Evolutionary conservation across 2,329 filamentous ascomycete genomes (phyloP).

Genomic region (Trichoderma asperellum): DNA sequence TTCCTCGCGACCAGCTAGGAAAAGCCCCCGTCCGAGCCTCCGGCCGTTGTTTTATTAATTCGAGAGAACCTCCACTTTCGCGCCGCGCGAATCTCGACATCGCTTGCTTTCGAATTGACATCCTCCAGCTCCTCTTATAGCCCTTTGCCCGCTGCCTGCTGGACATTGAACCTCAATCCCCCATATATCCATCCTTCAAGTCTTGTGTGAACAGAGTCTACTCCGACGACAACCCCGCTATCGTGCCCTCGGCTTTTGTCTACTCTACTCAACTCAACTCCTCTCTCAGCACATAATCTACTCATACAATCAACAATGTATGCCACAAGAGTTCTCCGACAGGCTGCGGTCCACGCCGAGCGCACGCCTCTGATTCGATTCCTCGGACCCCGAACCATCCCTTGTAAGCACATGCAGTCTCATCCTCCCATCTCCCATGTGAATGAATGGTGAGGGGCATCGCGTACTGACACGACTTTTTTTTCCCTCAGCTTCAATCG

Average conservation of each 20-base stretch:
- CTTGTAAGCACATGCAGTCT: constrained; percentile 45
- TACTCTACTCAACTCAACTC: background rate
- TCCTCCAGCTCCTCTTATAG: background rate
- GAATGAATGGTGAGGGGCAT: background rate
- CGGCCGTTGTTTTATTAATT: constrained; percentile 25
- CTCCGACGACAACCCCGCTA: constrained; percentile 5
- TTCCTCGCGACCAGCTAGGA: background rate
- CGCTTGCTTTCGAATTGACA: background rate
- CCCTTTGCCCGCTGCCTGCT: background rate
- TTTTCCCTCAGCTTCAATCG: constrained; percentile 58
- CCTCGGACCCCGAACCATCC: constrained; percentile 62
- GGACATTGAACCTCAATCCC: background rate
- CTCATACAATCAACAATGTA: constrained; percentile 50
- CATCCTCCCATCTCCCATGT: background rate
- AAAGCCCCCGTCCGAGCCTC: constrained; percentile 12
- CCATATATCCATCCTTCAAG: background rate
- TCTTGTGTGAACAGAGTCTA: background rate
- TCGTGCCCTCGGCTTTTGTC: background rate
- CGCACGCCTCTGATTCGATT: constrained; percentile 66
- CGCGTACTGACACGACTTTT: constrained; percentile 32
- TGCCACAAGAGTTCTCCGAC: constrained; percentile 59
- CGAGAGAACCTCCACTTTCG: constrained; percentile 21
- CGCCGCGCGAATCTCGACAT: constrained; percentile 1
- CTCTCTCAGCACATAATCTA: constrained; percentile 2
- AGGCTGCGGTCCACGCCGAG: constrained; percentile 62